Conservation (phyloP, 352 stramenopile species). For the Pythium chondricola region DNA sequence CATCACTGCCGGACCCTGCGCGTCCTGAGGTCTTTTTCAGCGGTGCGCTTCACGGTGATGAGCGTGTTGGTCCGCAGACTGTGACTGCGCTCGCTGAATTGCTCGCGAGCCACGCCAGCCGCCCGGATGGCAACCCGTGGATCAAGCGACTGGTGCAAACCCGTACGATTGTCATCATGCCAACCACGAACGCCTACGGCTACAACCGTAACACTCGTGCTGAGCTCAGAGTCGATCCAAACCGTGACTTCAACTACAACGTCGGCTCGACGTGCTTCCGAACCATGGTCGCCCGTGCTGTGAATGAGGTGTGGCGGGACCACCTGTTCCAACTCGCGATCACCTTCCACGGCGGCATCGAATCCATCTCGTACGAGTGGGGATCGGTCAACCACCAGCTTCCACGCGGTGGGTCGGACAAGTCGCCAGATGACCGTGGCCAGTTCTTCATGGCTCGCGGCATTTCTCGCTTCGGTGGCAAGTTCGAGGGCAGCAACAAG, state of each 20-base stretch:
- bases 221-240: conserved; percentile 90
- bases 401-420: conserved; percentile 28
- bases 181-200: conserved; percentile 90
- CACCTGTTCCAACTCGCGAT: conserved; percentile 95
- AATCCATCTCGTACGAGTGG: conserved; percentile 96
- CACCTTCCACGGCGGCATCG: conserved; percentile 96
- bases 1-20: conserved; percentile 42
- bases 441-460: conserved; percentile 43
- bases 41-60: conserved; percentile 92
- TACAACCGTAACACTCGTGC: conserved; percentile 76
- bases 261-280: conserved; percentile 83
- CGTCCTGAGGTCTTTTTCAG: conserved; percentile 93
- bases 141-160: conserved; percentile 67
- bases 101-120: conserved; percentile 48
- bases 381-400: conserved; percentile 83
- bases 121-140: conserved; percentile 39
- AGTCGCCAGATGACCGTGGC: conserved; percentile 45
- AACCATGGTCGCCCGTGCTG: conserved; percentile 87
- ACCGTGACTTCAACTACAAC: conserved; percentile 96
- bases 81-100: conserved; percentile 68
- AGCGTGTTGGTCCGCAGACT: conserved; percentile 87
- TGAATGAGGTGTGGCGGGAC: conserved; percentile 95
- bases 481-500: conserved; percentile 43
- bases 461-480: conserved; percentile 66
- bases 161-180: conserved; percentile 35